Evolutionary conservation across 2,329 filamentous ascomycete species (phyloP).

Genomic region (Colletotrichum sublineola): DNA sequence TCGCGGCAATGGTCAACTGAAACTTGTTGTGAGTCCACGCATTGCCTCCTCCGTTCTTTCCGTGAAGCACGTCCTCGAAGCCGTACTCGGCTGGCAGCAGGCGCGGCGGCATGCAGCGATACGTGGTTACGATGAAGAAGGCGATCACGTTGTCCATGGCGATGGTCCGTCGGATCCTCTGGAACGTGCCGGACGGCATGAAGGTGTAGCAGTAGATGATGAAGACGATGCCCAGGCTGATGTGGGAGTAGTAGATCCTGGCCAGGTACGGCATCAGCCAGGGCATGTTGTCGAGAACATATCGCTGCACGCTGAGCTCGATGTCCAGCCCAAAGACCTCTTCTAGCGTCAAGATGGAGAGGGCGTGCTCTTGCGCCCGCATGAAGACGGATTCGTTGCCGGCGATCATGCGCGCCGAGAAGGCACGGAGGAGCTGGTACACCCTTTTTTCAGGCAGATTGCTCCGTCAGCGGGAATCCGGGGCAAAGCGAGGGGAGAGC

Average conservation of each 20-base stretch:
- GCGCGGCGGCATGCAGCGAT: slow-evolving; percentile 63
- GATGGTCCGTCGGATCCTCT: slow-evolving; percentile 59
- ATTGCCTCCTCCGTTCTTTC: slow-evolving; percentile 46
- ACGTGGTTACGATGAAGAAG: slow-evolving; percentile 61
- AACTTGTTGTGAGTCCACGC: slow-evolving; percentile 61
- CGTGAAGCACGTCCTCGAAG: slow-evolving; percentile 61
- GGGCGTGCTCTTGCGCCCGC: slow-evolving; percentile 55
- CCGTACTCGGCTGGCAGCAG: slow-evolving; percentile 61
- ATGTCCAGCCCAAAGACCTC: slow-evolving; percentile 53
- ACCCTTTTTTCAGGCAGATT: slow-evolving; percentile 45
- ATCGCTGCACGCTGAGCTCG: slow-evolving; percentile 56
- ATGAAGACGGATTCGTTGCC: slow-evolving; percentile 54
- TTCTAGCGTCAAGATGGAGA: slow-evolving; percentile 57
- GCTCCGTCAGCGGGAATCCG: neutral
- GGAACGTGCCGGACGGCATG: slow-evolving; percentile 55
- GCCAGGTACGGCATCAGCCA: slow-evolving; percentile 57
- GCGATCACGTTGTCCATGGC: slow-evolving; percentile 63
- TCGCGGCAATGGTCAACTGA: slow-evolving; percentile 62
- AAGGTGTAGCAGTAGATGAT: slow-evolving; percentile 63
- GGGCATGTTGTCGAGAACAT: slow-evolving; percentile 52
- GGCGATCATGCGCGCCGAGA: slow-evolving; percentile 57
- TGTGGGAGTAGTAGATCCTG: slow-evolving; percentile 61
- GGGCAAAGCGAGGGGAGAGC: neutral
- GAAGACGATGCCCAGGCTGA: slow-evolving; percentile 60
- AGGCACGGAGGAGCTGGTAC: slow-evolving; percentile 59